phyloP scores from a whole-genome alignment of 1,284 basidiomycete genomes.

The Meira nashicola region DNA sequence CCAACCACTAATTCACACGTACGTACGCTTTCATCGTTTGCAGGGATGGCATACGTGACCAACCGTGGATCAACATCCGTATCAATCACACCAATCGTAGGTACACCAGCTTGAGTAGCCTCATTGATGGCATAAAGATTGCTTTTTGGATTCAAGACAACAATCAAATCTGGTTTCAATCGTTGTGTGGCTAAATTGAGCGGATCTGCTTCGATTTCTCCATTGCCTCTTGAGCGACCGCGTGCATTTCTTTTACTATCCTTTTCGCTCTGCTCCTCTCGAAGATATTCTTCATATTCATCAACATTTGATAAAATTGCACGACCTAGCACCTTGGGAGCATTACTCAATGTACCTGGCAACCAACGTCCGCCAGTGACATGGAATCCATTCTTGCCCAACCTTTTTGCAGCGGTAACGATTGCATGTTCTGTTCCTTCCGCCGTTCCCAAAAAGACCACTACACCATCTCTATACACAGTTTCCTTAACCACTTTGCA shows the following conservation, averaged over 20 bases:
- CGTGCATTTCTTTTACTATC: not conserved
- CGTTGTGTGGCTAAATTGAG: slow-evolving; percentile 59
- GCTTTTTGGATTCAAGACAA: slow-evolving; percentile 80
- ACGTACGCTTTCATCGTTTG: slow-evolving; percentile 88
- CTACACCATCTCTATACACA: slow-evolving; percentile 72
- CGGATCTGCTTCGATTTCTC: slow-evolving; percentile 10
- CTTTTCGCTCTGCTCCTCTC: slow-evolving; percentile 1
- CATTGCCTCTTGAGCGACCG: not conserved
- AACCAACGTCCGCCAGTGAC: slow-evolving; percentile 80
- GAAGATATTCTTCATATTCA: slow-evolving; percentile 12
- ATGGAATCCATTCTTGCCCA: slow-evolving; percentile 66
- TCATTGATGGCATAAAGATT: slow-evolving; percentile 61
- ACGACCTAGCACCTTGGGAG: slow-evolving; percentile 59
- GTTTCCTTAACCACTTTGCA: slow-evolving; percentile 79
- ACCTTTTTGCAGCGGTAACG: slow-evolving; percentile 70
- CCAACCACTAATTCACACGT: slow-evolving; percentile 86
- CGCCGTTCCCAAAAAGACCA: slow-evolving; percentile 86
- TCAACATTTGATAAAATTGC: slow-evolving; percentile 36
- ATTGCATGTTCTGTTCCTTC: slow-evolving; percentile 71
- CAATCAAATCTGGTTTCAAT: slow-evolving; percentile 75
- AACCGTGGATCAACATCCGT: slow-evolving; percentile 91
- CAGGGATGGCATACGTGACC: slow-evolving; percentile 97
- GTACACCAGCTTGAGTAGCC: slow-evolving; percentile 54
- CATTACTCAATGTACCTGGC: slow-evolving; percentile 89
- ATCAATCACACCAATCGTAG: slow-evolving; percentile 69